Evolutionary conservation across 208 protist genomes (phyloP), one percentile per base, ranked within the genome.

Genomic region (Acanthamoeba royreba): DNA sequence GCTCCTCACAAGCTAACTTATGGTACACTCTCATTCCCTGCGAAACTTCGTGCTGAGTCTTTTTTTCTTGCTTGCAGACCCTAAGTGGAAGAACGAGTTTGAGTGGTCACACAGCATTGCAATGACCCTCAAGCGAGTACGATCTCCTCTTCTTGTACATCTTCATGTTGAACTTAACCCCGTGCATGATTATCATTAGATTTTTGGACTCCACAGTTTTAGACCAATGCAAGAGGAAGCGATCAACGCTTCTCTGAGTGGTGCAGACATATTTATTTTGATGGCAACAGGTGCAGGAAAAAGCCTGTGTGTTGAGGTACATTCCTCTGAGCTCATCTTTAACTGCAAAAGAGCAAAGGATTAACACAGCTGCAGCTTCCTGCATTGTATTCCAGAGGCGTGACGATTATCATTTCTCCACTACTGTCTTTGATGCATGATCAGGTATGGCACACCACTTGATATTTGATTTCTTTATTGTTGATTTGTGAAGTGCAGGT

Each of bases 281-380:
- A 95, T 96, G 69, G 35, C 96, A 47, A 97, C 96, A 0, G 96
- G 96, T 33, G 33, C 38, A 2, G 96, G 96, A 43, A 97, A 97
- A 89, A 94, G 69, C 31, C 63, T 97, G 17, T 94, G 81, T 35
- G 97, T 95, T 45, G 94, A 97, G 93, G 11, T 96, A 9, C 33
- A 28, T 63, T 63, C 25, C 11, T 28, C 7, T 31, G 22, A 66
- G n/a, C n/a, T 13, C 11, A 31, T 8, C 55, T 66, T 66, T 66
- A 22, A 28, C 19, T 66, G n/a, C n/a, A n/a, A n/a, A n/a, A n/a
- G n/a, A n/a, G n/a, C n/a, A n/a, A n/a, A n/a, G n/a, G n/a, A 35
- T 66, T 63, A 5, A 17, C 31, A 5, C 13, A 22, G 22, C 31
- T 63, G n/a, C 55, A 77, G 66, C 15, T 77, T n/a, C 66, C 66